Conservation (phyloP, 306 rosid genomes). For the Quercus alba region DNA sequence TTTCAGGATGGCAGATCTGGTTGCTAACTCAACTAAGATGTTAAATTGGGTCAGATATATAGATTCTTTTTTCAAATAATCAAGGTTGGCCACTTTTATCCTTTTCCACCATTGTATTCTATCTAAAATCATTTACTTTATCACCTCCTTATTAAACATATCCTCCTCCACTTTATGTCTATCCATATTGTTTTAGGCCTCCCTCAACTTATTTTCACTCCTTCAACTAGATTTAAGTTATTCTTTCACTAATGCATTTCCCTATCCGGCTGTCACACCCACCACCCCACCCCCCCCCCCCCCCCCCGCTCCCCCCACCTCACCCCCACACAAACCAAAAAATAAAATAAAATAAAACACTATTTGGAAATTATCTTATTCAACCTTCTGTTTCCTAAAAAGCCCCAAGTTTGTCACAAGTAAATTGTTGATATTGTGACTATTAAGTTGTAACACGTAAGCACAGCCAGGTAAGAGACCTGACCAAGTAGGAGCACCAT, state of each 20-base stretch:
- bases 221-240: not conserved
- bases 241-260: not conserved
- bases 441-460: not conserved
- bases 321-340: too few species aligned
- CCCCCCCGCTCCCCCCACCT: too few species aligned
- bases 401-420: not conserved
- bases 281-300: too few species aligned
- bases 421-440: not conserved
- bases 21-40: not conserved
- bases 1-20: not conserved
- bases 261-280: accelerated
- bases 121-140: too few species aligned
- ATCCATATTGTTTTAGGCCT: not conserved
- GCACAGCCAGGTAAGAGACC: not conserved
- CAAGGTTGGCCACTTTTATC: too few species aligned
- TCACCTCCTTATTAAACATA: not conserved
- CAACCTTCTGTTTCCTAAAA: not conserved
- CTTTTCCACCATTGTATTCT: too few species aligned
- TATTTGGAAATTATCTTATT: not conserved
- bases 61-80: not conserved
- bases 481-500: not conserved
- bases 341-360: not conserved
- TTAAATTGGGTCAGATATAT: not conserved
- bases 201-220: not conserved
- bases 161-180: not conserved